These are phyloP conservation scores for Petunia secreta DNA, from an alignment of 257 asterid species.

Conservation along the genomic window DNA sequence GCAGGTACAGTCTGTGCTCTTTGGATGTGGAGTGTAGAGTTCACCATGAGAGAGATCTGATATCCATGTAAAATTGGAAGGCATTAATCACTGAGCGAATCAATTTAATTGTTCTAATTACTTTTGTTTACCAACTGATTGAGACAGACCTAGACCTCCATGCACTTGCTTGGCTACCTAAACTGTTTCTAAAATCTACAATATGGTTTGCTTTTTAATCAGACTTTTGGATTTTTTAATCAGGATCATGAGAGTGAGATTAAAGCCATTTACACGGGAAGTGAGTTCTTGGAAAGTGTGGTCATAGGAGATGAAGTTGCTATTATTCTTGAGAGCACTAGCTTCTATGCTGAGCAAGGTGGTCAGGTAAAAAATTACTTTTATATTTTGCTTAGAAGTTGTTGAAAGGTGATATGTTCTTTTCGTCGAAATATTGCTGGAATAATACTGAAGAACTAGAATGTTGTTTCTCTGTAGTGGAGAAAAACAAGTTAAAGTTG, in stretches of 20 bases:
- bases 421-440: not conserved
- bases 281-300: constrained; percentile 69
- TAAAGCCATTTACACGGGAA: constrained; percentile 86
- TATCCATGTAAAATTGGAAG: too few relatives aligned
- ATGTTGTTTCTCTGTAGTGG: not conserved
- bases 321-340: constrained; percentile 76
- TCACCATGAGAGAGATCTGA: too few relatives aligned
- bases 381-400: not conserved
- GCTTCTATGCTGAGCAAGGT: constrained; percentile 99
- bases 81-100: too few relatives aligned
- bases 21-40: too few relatives aligned
- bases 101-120: too few relatives aligned
- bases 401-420: not conserved
- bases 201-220: constrained; percentile 27
- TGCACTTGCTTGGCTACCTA: too few relatives aligned
- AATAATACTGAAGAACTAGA: not conserved
- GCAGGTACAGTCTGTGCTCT: too few relatives aligned
- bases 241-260: constrained; percentile 85
- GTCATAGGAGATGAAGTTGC: constrained; percentile 77
- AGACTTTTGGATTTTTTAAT: constrained; percentile 21
- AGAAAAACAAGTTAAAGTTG: too few relatives aligned
- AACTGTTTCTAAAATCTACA: not conserved
- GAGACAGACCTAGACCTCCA: too few relatives aligned
- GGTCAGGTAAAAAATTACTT: constrained; percentile 74
- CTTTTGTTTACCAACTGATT: too few relatives aligned